A percentile compares a stretch with the other conserved stretches of the same genome.
phyloP scores from a whole-genome alignment of 2,329 filamentous ascomycete genomes.

The Paracoccidioides brasiliensis region DNA sequence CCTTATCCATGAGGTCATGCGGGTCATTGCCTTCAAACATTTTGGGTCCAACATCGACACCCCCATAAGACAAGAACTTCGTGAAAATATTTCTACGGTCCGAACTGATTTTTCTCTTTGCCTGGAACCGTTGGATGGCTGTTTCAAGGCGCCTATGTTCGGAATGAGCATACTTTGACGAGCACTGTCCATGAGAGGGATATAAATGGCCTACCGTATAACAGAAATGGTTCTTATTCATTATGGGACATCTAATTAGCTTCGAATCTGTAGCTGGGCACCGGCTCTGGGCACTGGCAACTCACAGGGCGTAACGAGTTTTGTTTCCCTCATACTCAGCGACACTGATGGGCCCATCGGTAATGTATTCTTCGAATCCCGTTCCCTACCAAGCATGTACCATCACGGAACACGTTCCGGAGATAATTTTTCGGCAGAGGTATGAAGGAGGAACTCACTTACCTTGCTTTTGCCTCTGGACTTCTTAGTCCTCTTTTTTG shows the following conservation, averaged over 20 bases:
- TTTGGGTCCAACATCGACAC: constrained; percentile 51
- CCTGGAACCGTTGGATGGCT: constrained; percentile 69
- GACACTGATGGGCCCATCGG: constrained; percentile 65
- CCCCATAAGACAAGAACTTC: constrained; percentile 72
- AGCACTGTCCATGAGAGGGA: background rate
- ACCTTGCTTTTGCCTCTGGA: constrained; percentile 21
- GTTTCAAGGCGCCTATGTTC: constrained; percentile 59
- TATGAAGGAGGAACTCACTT: background rate
- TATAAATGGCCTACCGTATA: constrained; percentile 38
- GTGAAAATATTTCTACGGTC: constrained; percentile 54
- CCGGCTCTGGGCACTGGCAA: constrained; percentile 6
- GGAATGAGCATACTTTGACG: background rate
- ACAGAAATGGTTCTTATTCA: constrained; percentile 39
- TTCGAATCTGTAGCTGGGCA: background rate
- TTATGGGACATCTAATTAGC: background rate
- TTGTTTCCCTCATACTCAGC: constrained; percentile 53
- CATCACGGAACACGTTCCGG: background rate
- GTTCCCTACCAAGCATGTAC: constrained; percentile 31
- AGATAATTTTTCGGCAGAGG: background rate
- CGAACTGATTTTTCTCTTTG: constrained; percentile 58
- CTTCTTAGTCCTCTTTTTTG: constrained; percentile 24
- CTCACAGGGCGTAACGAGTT: constrained; percentile 54
- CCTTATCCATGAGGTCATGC: constrained; percentile 49
- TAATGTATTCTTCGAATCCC: constrained; percentile 69
- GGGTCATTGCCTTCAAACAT: constrained; percentile 52